These are phyloP conservation scores for Paxillus ammoniavirescens DNA, from an alignment of 768 basidiomycete genomes.

Conservation along the genomic window DNA sequence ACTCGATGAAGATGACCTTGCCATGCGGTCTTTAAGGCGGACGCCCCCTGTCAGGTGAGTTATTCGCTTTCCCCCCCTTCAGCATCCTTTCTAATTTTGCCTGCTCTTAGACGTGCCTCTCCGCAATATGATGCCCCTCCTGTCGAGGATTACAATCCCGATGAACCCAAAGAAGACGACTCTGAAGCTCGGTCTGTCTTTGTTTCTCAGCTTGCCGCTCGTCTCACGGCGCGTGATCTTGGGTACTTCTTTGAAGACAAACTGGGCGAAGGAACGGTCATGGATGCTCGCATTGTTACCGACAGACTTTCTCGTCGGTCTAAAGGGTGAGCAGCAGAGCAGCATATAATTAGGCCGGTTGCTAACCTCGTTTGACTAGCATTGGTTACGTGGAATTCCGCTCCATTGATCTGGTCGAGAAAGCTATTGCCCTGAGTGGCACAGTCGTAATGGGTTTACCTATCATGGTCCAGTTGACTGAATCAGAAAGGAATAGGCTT, in stretches of 20 bases:
- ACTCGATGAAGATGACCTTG: slow-evolving; percentile 32
- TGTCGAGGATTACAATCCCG: slow-evolving; percentile 73
- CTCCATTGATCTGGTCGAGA: slow-evolving; percentile 85
- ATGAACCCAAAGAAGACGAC: slow-evolving; percentile 93
- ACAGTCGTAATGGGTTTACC: slow-evolving; percentile 98
- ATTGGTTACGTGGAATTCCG: slow-evolving; percentile 99
- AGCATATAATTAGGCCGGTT: neutral
- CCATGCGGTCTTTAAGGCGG: slow-evolving; percentile 33
- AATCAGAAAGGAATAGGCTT: slow-evolving; percentile 90
- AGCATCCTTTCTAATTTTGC: slow-evolving; percentile 6
- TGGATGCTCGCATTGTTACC: slow-evolving; percentile 95
- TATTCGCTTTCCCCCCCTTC: slow-evolving; percentile 7
- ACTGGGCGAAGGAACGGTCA: slow-evolving; percentile 88
- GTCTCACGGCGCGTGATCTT: slow-evolving; percentile 94
- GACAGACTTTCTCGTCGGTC: slow-evolving; percentile 93
- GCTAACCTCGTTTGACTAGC: slow-evolving; percentile 40
- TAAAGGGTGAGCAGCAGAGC: slow-evolving; percentile 73
- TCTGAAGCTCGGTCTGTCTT: slow-evolving; percentile 98
- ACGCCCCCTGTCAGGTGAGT: slow-evolving; percentile 47
- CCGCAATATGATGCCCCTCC: slow-evolving; percentile 66
- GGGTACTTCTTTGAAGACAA: slow-evolving; percentile 99
- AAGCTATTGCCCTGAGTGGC: slow-evolving; percentile 85
- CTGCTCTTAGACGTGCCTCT: slow-evolving; percentile 55
- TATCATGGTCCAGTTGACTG: slow-evolving; percentile 94
- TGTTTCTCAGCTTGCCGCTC: slow-evolving; percentile 96